phyloP scores from a whole-genome alignment of 352 stramenopile species.

The Globisporangium irregulare region DNA sequence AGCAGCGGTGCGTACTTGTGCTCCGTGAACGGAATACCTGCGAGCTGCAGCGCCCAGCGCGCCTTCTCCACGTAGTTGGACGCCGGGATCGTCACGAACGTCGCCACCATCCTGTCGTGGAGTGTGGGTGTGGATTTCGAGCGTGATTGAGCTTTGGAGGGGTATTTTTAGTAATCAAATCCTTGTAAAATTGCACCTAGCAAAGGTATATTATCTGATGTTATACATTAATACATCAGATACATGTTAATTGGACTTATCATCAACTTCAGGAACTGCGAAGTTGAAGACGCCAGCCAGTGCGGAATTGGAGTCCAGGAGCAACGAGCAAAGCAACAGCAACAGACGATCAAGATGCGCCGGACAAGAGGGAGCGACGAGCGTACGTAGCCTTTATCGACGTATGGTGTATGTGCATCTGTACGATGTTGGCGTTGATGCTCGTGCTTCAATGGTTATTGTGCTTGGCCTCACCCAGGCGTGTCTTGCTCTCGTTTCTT shows the following conservation, averaged over 20 bases:
- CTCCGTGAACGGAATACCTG: conserved; percentile 41
- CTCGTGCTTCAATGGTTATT: background rate
- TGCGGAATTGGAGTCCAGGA: conserved; percentile 7
- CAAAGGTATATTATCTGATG: too few species aligned
- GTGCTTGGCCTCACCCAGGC: background rate
- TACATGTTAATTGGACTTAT: too few species aligned
- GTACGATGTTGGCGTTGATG: background rate
- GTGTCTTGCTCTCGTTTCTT: too few species aligned
- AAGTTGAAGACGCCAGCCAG: conserved; percentile 3
- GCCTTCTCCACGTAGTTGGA: conserved; percentile 68
- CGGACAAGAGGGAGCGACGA: background rate
- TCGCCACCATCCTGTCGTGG: background rate
- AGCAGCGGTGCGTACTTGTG: conserved; percentile 45
- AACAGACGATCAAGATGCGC: conserved; percentile 1
- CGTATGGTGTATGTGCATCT: background rate
- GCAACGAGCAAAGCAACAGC: background rate
- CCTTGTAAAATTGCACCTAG: background rate
- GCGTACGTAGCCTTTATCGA: background rate
- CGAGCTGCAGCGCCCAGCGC: conserved; percentile 46
- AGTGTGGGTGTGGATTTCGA: background rate
- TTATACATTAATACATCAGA: too few species aligned
- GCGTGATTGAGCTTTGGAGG: too few species aligned
- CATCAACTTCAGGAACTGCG: too few species aligned
- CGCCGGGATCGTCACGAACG: conserved; percentile 48
- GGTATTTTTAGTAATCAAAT: too few species aligned